Evolutionary conservation across 768 basidiomycete genomes (phyloP).

Genomic region (Naganishia randhawae): DNA sequence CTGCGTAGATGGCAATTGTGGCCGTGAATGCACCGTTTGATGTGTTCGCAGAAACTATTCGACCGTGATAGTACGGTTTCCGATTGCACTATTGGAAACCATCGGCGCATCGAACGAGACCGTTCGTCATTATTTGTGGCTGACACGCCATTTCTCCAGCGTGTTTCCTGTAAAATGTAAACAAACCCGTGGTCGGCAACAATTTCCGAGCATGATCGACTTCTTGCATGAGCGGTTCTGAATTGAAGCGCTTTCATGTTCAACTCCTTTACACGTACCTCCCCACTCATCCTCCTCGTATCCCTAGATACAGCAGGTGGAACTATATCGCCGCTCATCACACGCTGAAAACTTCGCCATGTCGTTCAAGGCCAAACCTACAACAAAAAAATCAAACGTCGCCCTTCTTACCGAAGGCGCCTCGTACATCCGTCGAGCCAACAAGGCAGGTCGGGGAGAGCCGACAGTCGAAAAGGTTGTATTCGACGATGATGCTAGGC

Average conservation of each 20-base stretch:
- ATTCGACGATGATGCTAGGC: constrained; percentile 83
- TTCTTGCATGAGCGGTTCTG: background rate
- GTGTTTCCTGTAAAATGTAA: background rate
- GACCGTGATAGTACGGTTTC: too few relatives aligned
- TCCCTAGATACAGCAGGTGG: too few relatives aligned
- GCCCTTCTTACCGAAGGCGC: constrained; percentile 48
- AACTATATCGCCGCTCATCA: too few relatives aligned
- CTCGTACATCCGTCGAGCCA: constrained; percentile 55
- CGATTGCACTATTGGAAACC: background rate
- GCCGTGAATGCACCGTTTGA: too few relatives aligned
- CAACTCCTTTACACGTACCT: background rate
- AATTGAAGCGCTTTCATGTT: too few relatives aligned
- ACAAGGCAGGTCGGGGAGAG: constrained; percentile 60
- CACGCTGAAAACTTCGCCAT: too few relatives aligned
- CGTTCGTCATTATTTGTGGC: background rate
- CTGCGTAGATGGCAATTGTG: too few relatives aligned
- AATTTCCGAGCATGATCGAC: background rate
- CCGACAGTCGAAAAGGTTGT: constrained; percentile 64
- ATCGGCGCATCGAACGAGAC: constrained; percentile 1
- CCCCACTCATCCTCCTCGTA: background rate
- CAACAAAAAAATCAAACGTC: constrained; percentile 36
- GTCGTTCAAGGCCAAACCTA: constrained; percentile 4
- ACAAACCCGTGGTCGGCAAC: background rate
- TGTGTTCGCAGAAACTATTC: too few relatives aligned
- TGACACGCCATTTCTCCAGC: background rate